Evolutionary conservation across 345 rosid species (phyloP).

Genomic region (Adansonia digitata): DNA sequence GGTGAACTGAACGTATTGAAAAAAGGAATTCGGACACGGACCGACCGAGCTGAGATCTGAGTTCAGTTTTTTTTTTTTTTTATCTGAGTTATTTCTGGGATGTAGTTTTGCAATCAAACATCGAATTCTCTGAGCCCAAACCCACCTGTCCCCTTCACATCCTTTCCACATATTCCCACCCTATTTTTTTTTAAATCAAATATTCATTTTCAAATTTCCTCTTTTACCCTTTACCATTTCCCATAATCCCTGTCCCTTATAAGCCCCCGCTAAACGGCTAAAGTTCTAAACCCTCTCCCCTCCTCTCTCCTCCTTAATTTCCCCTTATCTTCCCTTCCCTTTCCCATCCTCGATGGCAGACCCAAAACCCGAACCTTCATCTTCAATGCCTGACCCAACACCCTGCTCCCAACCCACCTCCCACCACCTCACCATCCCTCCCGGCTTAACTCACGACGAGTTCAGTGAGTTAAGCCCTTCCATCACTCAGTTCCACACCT

Average conservation of each 20-base stretch:
- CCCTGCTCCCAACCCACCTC: constrained; percentile 10
- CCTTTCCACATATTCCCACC: not conserved
- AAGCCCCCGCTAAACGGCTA: not conserved
- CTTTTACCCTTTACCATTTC: constrained; percentile 10
- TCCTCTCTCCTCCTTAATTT: too few species aligned
- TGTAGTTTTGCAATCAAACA: not conserved
- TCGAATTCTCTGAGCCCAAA: not conserved
- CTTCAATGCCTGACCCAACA: constrained; percentile 4
- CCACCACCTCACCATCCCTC: constrained; percentile 51
- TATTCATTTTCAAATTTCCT: not conserved
- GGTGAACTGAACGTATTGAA: not conserved
- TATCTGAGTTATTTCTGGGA: too few species aligned
- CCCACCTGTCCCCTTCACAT: not conserved
- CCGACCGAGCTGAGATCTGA: too few species aligned
- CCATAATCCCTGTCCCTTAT: not conserved
- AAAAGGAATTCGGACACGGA: too few species aligned
- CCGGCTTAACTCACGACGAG: constrained; percentile 51
- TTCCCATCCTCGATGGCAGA: constrained; percentile 9
- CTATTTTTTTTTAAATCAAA: too few species aligned
- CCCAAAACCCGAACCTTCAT: constrained; percentile 7
- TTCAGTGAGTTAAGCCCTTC: constrained; percentile 36
- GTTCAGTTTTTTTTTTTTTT: too few species aligned
- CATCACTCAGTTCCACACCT: constrained; percentile 63
- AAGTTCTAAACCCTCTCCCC: too few species aligned
- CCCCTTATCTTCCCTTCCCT: not conserved